phyloP scores from a whole-genome alignment of 495 filamentous ascomycete species.

The Podospora australis region DNA sequence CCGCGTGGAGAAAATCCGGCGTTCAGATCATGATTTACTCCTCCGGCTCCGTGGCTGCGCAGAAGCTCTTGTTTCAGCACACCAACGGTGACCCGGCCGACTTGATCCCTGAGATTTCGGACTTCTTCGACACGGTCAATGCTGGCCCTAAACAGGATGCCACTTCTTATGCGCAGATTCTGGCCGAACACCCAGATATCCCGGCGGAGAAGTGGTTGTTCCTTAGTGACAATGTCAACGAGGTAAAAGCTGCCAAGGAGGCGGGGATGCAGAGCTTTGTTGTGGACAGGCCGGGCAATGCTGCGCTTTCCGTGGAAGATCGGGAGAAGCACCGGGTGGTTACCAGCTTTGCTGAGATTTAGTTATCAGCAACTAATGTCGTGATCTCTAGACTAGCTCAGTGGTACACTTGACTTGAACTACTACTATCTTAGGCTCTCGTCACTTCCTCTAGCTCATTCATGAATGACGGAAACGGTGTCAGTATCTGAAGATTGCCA shows the following conservation, averaged over 20 bases:
- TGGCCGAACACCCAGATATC: slow-evolving; percentile 33
- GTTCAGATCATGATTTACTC: slow-evolving; percentile 61
- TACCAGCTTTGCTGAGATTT: slow-evolving; percentile 39
- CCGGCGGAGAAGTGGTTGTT: slow-evolving; percentile 50
- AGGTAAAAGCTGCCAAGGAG: slow-evolving; percentile 57
- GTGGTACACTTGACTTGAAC: no score
- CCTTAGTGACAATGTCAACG: slow-evolving; percentile 63
- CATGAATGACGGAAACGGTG: no score
- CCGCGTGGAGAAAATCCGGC: slow-evolving; percentile 42
- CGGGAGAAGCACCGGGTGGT: slow-evolving; percentile 36
- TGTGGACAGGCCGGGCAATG: slow-evolving; percentile 59
- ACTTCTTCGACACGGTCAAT: slow-evolving; percentile 66
- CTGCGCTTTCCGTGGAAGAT: slow-evolving; percentile 43
- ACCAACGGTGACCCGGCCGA: slow-evolving; percentile 53
- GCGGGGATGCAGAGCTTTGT: slow-evolving; percentile 58
- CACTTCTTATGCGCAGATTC: slow-evolving; percentile 56
- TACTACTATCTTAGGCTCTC: no score
- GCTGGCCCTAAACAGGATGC: slow-evolving; percentile 61
- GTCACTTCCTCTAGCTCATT: no score
- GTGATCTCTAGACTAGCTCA: no score
- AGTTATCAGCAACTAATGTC: no score
- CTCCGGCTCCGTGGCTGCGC: slow-evolving; percentile 62
- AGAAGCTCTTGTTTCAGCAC: slow-evolving; percentile 63
- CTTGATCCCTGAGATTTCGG: slow-evolving; percentile 46
- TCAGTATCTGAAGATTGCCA: no score